These are phyloP conservation scores for Oehlia diaphana DNA, from an alignment of 192 early-diverging fungal species.

Conservation along the genomic window DNA sequence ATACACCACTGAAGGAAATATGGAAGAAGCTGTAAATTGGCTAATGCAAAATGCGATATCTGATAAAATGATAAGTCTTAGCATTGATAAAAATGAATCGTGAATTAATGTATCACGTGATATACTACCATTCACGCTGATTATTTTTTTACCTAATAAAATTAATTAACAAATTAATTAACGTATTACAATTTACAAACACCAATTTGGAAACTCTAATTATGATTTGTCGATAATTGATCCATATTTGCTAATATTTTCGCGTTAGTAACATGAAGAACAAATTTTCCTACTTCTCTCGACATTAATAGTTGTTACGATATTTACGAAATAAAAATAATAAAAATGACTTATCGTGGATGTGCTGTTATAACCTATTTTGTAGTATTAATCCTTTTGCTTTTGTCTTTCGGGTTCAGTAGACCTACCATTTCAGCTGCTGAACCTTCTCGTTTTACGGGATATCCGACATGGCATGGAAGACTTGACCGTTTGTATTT, in stretches of 20 bases:
- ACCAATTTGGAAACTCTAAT: no score
- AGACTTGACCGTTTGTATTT: background rate
- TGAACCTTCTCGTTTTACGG: conserved; percentile 9
- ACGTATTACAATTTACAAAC: no score
- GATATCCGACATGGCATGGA: conserved; percentile 23
- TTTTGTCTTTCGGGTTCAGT: background rate
- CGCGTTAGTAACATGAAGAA: no score
- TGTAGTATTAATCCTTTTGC: background rate
- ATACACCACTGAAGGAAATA: background rate
- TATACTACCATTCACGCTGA: no score
- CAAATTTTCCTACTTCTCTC: no score
- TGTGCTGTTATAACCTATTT: background rate
- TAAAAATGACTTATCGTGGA: background rate
- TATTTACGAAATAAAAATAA: background rate
- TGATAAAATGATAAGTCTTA: background rate
- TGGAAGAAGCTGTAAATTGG: background rate
- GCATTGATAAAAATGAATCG: no score
- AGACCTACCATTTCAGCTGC: background rate
- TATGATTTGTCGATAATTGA: no score
- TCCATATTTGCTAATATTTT: no score
- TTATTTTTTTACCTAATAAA: no score
- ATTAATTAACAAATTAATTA: no score
- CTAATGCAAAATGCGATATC: background rate
- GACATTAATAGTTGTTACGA: no score
- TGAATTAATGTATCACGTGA: no score